Base-by-base conservation (phyloP, 2,329 filamentous ascomycete species). In the Exutisphaerella laricina region DNA sequence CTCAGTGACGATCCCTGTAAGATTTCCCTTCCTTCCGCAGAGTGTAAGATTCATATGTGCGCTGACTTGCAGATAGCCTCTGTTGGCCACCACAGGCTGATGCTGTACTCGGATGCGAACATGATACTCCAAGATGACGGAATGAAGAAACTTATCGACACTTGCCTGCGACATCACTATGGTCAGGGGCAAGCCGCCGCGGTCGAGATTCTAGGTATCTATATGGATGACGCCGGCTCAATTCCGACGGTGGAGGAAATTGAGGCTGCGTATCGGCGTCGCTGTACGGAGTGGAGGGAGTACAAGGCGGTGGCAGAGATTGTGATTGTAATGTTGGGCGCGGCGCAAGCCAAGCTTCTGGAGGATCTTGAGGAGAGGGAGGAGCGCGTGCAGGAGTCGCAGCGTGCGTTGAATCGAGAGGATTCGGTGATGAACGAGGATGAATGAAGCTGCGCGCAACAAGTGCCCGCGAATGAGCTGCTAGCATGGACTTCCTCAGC, bases 141-240 rank as follows among this genome's bases (percentile, higher is more conserved):
- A 22, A 30, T 39, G 25, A 29, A 30, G 17, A 13, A 9, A 4
- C 13, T 22, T 12, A 17, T 39, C 4, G 26, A 39, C 26, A 30
- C 17, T 6, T 39, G 37, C 33, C 18, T 35, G n/a, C 21, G 23
- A 21, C 33, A 35, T 6, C 20, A 23, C 33, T 35, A 21, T 20
- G n/a, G 12, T n/a, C 21, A 35, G 20, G 9, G 14, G 5, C n/a
- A n/a, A n/a, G 20, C 6, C 3, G 14, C 17, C 18, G 33, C 33
- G 9, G n/a, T 35, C 12, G 33, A 35, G 9, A 35, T 35, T 12
- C 33, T 35, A 8, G 33, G 23, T n/a, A 23, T 35, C 20, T 4
- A 5, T 12, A 4, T 35, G 5, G 14, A 20, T 4, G 9, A 9
- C 14, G 33, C 20, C 6, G 16, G n/a, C 13, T 17, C 17, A 21